Evolutionary conservation across 2,329 filamentous ascomycete species (phyloP).

Genomic region (Lachnellula willkommii): DNA sequence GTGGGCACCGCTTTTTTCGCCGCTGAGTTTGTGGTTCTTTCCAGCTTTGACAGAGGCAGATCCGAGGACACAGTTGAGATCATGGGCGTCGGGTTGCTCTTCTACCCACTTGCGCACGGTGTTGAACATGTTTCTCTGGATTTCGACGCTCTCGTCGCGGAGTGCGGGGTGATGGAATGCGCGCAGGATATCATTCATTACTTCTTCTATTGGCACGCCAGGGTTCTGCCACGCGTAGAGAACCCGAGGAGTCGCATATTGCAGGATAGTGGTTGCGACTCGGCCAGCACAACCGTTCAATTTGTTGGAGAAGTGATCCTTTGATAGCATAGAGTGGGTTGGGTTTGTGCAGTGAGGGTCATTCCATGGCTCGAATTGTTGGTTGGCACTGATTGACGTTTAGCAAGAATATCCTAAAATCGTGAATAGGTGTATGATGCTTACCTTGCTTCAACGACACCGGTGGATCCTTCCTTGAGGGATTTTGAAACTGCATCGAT

Average conservation of each 20-base stretch:
- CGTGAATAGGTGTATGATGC: background rate
- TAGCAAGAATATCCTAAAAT: background rate
- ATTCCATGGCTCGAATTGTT: slow-evolving; percentile 76
- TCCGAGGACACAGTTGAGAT: slow-evolving; percentile 69
- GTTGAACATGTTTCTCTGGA: slow-evolving; percentile 83
- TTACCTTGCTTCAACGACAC: slow-evolving; percentile 54
- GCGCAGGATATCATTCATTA: slow-evolving; percentile 72
- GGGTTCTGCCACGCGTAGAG: slow-evolving; percentile 92
- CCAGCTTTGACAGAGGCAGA: slow-evolving; percentile 79
- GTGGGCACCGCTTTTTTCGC: slow-evolving; percentile 29
- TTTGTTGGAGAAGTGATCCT: slow-evolving; percentile 78
- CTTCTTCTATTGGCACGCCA: slow-evolving; percentile 73
- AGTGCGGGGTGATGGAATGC: slow-evolving; percentile 89
- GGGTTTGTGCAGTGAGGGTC: slow-evolving; percentile 70
- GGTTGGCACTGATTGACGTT: slow-evolving; percentile 48
- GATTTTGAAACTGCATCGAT: slow-evolving; percentile 80
- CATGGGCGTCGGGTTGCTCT: slow-evolving; percentile 58
- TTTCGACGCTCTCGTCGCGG: slow-evolving; percentile 68
- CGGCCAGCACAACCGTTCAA: slow-evolving; percentile 72
- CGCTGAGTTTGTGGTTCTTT: slow-evolving; percentile 63
- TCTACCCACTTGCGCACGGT: slow-evolving; percentile 79
- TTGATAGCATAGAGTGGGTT: slow-evolving; percentile 76
- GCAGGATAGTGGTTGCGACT: slow-evolving; percentile 68
- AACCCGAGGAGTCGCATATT: slow-evolving; percentile 83
- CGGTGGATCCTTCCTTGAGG: slow-evolving; percentile 79